Evolutionary conservation across 2,329 filamentous ascomycete genomes (phyloP).

Genomic region (Chaetoscypha palmicola): DNA sequence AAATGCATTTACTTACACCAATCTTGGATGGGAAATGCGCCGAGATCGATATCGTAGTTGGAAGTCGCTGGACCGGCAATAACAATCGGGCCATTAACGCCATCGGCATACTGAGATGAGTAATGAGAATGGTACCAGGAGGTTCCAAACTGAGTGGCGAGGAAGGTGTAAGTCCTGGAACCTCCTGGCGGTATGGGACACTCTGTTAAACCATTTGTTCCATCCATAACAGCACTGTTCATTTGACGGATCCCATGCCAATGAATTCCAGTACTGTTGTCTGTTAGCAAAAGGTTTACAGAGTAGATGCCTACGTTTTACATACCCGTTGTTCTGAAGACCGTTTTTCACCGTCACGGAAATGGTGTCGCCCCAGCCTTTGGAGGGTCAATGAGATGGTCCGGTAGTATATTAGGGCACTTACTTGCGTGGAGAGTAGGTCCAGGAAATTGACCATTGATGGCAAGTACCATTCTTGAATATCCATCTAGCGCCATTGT

Average conservation of each 20-base stretch:
- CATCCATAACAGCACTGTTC: conserved; percentile 2
- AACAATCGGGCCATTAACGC: conserved; percentile 38
- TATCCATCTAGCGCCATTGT: conserved; percentile 30
- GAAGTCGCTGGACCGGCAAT: conserved; percentile 51
- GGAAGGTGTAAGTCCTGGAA: conserved; percentile 14
- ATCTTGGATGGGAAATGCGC: conserved; percentile 30
- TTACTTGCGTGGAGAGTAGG: conserved; percentile 5
- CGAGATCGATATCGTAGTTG: conserved; percentile 55
- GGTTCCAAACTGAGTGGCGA: conserved; percentile 35
- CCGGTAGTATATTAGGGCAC: not conserved
- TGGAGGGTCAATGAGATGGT: conserved; percentile 38
- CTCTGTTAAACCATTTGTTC: conserved; percentile 4
- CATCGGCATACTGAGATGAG: conserved; percentile 6
- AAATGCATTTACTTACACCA: not conserved
- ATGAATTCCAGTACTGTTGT: conserved; percentile 41
- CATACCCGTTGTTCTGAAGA: conserved; percentile 8
- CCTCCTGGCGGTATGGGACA: conserved; percentile 2
- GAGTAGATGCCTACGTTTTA: not conserved
- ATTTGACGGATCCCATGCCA: conserved; percentile 42
- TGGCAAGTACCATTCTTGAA: conserved; percentile 43
- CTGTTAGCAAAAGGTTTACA: conserved; percentile 8
- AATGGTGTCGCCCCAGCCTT: conserved; percentile 7
- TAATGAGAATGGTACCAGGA: conserved; percentile 40
- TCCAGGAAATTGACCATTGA: conserved; percentile 8
- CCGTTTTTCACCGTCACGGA: conserved; percentile 14